A percentile compares a stretch with the other conserved stretches of the same genome.
These are phyloP conservation scores for Plasmodium relictum DNA, from an alignment of 169 alveolate genomes.

Conservation along the genomic window DNA sequence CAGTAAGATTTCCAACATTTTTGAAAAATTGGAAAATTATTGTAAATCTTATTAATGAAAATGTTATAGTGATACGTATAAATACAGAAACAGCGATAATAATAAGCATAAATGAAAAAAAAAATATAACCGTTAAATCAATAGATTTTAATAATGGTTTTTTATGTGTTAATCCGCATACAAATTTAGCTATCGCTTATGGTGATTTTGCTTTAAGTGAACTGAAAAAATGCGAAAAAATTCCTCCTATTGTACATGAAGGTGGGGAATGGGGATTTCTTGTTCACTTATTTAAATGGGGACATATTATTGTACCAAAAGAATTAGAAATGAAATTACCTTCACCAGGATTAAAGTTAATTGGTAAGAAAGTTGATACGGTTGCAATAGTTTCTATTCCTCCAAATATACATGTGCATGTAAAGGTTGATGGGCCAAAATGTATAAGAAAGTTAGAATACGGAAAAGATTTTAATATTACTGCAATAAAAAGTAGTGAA, in stretches of 20 bases:
- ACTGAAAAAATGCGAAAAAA: conserved; percentile 64
- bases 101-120: conserved; percentile 72
- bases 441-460: conserved; percentile 76
- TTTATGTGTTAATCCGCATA: conserved; percentile 80
- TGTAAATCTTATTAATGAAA: conserved; percentile 74
- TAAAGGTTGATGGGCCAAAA: conserved; percentile 82
- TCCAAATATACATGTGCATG: conserved; percentile 79
- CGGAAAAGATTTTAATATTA: conserved; percentile 79
- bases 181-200: conserved; percentile 81
- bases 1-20: conserved; percentile 84
- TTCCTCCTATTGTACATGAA: conserved; percentile 77
- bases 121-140: conserved; percentile 76
- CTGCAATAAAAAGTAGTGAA: conserved; percentile 83
- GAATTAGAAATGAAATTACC: conserved; percentile 81
- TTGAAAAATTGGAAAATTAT: conserved; percentile 85
- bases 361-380: conserved; percentile 79
- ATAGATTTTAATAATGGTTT: conserved; percentile 85
- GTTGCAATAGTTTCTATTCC: conserved; percentile 80
- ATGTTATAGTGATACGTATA: conserved; percentile 78
- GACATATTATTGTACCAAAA: conserved; percentile 80
- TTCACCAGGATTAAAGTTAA: conserved; percentile 78
- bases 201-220: conserved; percentile 81
- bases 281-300: conserved; percentile 84
- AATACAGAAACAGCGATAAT: conserved; percentile 79
- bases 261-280: conserved; percentile 85